Conservation (phyloP, 2,329 filamentous ascomycete genomes). For the Colletotrichum camelliae region DNA sequence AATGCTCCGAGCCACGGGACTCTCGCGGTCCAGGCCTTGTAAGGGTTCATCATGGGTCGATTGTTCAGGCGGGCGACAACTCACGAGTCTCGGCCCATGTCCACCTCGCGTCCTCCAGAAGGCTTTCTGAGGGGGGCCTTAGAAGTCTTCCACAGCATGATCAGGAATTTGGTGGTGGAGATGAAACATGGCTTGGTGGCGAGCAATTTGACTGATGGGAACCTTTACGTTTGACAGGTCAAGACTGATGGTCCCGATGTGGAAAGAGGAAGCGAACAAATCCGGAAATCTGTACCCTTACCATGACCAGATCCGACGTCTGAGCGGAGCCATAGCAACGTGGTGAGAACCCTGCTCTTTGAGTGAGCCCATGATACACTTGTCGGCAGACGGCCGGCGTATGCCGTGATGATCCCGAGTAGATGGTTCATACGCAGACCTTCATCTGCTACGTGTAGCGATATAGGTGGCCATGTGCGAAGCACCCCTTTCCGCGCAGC, state of each 20-base stretch:
- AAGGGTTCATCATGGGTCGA: not conserved
- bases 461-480: not conserved
- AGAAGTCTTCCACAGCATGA: constrained; percentile 11
- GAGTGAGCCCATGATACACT: not conserved
- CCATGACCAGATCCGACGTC: constrained; percentile 26
- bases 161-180: not conserved
- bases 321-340: constrained; percentile 28
- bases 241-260: constrained; percentile 30
- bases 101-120: not conserved
- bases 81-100: not conserved
- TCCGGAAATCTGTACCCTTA: constrained; percentile 29
- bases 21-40: not conserved
- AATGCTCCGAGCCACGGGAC: constrained; percentile 1
- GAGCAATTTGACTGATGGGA: not conserved
- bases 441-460: constrained; percentile 1
- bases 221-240: not conserved
- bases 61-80: not conserved
- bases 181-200: constrained; percentile 8
- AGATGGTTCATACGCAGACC: constrained; percentile 9
- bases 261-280: constrained; percentile 48
- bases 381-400: constrained; percentile 14
- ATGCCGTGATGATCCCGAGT: constrained; percentile 19
- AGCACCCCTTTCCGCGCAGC: not conserved
- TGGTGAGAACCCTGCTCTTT: constrained; percentile 4
- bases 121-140: not conserved